phyloP scores from a whole-genome alignment of 1,284 basidiomycete species.

The Cerrena zonata region DNA sequence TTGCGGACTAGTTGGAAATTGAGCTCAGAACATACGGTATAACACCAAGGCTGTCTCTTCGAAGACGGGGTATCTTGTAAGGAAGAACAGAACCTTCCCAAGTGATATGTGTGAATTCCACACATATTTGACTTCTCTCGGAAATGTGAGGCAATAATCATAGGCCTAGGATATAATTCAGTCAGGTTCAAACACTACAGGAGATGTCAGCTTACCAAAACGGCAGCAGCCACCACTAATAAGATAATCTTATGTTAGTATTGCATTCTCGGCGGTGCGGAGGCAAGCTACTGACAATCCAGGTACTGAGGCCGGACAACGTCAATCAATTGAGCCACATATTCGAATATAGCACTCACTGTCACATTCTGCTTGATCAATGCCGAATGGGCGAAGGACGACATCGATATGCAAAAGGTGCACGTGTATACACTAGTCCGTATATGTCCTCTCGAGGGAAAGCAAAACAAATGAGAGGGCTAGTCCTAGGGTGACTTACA shows the following conservation, averaged over 20 bases:
- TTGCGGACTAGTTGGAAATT: not conserved
- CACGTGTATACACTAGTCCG: no score
- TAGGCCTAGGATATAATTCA: slow-evolving; percentile 3
- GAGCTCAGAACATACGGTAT: slow-evolving; percentile 4
- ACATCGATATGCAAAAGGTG: no score
- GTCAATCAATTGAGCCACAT: not conserved
- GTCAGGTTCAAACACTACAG: not conserved
- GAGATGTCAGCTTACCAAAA: slow-evolving; percentile 2
- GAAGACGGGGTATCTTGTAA: slow-evolving; percentile 12
- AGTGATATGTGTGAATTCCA: slow-evolving; percentile 4
- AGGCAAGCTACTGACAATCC: slow-evolving; percentile 2
- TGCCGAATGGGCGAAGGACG: slow-evolving; percentile 1
- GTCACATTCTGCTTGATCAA: slow-evolving; percentile 7
- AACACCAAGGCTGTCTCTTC: slow-evolving; percentile 7
- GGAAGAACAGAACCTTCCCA: slow-evolving; percentile 9
- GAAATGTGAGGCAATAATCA: slow-evolving; percentile 3
- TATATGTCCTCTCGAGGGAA: no score
- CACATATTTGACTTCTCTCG: slow-evolving; percentile 1
- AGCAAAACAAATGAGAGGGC: no score
- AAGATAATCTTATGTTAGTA: not conserved
- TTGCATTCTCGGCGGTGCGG: not conserved
- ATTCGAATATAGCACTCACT: not conserved
- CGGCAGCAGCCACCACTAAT: slow-evolving; percentile 6
- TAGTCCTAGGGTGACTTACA: no score
- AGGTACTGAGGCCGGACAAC: slow-evolving; percentile 1